Conservation (phyloP, 768 basidiomycete genomes). For the Naganishia randhawae region DNA sequence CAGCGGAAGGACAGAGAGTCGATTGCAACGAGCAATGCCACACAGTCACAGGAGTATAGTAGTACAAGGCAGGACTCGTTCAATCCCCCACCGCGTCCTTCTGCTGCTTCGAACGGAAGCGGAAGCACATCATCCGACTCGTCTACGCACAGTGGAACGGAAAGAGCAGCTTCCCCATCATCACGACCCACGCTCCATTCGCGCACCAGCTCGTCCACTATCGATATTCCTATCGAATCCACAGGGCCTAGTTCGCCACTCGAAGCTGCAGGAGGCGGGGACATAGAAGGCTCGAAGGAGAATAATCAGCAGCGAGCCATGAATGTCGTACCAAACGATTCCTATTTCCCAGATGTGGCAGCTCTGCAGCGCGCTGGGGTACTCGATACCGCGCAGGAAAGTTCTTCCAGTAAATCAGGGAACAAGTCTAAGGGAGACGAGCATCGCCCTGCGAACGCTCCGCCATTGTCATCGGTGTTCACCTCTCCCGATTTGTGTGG, state of each 20-base stretch:
- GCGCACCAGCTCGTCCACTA: slow-evolving; percentile 8
- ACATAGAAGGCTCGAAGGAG: neutral
- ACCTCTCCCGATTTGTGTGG: no score
- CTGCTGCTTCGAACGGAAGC: neutral
- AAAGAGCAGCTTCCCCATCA: neutral
- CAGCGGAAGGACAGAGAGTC: neutral
- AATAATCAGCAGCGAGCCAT: neutral
- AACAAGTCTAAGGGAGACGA: no score
- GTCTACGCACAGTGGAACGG: neutral
- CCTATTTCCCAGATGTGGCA: neutral
- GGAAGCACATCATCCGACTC: neutral
- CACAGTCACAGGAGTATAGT: neutral
- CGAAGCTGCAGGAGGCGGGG: neutral
- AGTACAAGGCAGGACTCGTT: neutral
- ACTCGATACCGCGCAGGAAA: neutral
- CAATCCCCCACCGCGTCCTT: neutral
- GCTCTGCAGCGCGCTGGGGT: neutral
- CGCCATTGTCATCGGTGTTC: no score
- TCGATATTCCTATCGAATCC: slow-evolving; percentile 5
- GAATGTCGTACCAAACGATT: neutral
- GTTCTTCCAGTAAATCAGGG: neutral
- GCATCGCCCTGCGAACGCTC: no score
- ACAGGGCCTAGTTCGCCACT: neutral
- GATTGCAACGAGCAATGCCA: neutral
- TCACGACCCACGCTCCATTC: neutral